A percentile compares a stretch with the other conserved stretches of the same genome.
Conservation (phyloP, 2,329 filamentous ascomycete genomes). For the Fusarium sp. region DNA sequence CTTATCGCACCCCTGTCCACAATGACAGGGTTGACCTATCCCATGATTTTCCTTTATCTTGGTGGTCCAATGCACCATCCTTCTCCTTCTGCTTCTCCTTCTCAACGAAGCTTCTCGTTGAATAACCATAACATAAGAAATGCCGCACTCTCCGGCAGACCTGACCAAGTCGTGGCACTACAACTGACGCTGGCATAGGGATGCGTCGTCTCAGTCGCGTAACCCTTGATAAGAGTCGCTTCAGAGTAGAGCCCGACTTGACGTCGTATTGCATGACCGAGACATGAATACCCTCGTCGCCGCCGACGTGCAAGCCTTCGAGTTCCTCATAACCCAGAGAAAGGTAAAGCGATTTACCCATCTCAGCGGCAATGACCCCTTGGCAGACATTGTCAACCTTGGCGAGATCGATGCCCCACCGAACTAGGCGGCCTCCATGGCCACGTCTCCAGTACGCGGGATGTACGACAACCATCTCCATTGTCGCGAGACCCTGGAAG, state of each 20-base stretch:
- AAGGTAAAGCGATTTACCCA: slow-evolving; percentile 1
- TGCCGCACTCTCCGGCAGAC: neutral
- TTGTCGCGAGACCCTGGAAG: neutral
- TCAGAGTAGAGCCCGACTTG: neutral
- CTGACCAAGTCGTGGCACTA: neutral
- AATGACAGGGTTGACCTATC: neutral
- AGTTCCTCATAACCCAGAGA: neutral
- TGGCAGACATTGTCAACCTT: neutral
- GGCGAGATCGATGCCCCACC: neutral
- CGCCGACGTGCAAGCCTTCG: neutral
- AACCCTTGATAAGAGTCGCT: neutral
- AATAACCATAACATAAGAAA: no score
- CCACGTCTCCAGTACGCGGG: slow-evolving; percentile 16
- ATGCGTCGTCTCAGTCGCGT: neutral
- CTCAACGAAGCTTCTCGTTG: neutral
- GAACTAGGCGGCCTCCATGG: neutral
- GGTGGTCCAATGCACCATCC: neutral
- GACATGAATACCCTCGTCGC: neutral
- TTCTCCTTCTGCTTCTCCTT: neutral
- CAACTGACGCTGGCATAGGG: neutral
- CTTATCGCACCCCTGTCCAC: neutral
- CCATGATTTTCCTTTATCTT: neutral
- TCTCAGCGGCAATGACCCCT: slow-evolving; percentile 1
- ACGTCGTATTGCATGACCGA: neutral
- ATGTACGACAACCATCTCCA: slow-evolving; percentile 14